Evolutionary conservation across 768 basidiomycete genomes (phyloP).

Genomic region (Boletus rex-veris): DNA sequence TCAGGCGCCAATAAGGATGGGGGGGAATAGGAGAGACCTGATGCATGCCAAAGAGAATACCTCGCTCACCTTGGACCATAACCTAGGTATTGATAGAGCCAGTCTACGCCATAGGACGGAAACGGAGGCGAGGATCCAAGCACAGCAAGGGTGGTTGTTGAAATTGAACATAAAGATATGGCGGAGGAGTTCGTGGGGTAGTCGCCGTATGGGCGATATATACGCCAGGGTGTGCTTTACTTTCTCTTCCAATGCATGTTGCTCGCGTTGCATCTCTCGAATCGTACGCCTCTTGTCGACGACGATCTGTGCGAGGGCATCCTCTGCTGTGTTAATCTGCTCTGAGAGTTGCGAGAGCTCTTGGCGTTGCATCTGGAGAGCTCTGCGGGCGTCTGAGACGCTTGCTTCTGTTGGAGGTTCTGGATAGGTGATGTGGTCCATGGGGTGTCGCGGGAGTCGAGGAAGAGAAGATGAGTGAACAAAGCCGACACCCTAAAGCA

Average conservation of each 20-base stretch:
- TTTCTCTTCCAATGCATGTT: slow-evolving; percentile 44
- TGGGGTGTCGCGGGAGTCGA: slow-evolving; percentile 21
- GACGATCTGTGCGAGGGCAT: slow-evolving; percentile 55
- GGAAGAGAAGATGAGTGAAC: slow-evolving; percentile 8
- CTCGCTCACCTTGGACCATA: slow-evolving; percentile 73
- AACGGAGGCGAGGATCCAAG: slow-evolving; percentile 73
- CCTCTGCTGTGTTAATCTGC: slow-evolving; percentile 53
- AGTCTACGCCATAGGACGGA: slow-evolving; percentile 64
- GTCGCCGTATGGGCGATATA: slow-evolving; percentile 65
- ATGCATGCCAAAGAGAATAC: not conserved
- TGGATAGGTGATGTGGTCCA: slow-evolving; percentile 34
- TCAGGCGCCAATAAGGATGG: slow-evolving; percentile 16
- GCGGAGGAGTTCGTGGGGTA: slow-evolving; percentile 71
- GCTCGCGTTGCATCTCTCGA: slow-evolving; percentile 49
- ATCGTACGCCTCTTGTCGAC: slow-evolving; percentile 53
- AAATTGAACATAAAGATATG: slow-evolving; percentile 70
- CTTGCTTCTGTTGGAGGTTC: slow-evolving; percentile 60
- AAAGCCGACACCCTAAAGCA: slow-evolving; percentile 6
- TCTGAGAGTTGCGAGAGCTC: slow-evolving; percentile 34
- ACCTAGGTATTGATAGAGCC: slow-evolving; percentile 57
- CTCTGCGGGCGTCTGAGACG: slow-evolving; percentile 48
- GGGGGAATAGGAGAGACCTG: slow-evolving; percentile 4
- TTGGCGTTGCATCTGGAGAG: slow-evolving; percentile 35
- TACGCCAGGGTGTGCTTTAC: slow-evolving; percentile 56
- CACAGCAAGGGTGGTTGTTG: slow-evolving; percentile 66